These are phyloP conservation scores for Ceratocystis variospora DNA, from an alignment of 2,329 filamentous ascomycete genomes.

Conservation along the genomic window DNA sequence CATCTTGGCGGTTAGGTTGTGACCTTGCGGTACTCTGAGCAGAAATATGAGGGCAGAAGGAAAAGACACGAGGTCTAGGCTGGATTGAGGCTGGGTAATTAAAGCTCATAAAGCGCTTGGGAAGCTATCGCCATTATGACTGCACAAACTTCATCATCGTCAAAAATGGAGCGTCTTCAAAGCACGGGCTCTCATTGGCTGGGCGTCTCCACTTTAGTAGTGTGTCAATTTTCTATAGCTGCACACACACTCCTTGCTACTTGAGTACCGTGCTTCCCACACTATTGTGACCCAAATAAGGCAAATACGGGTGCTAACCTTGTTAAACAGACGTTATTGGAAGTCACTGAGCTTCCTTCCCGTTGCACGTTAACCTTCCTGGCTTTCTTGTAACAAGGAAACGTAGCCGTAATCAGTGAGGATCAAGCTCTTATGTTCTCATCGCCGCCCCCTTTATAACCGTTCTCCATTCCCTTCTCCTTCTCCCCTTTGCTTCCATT, in stretches of 20 bases:
- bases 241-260: background rate
- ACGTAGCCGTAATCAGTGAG: constrained; percentile 17
- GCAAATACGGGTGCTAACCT: background rate
- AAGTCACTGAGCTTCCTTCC: background rate
- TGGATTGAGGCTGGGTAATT: background rate
- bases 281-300: too few species aligned
- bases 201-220: background rate
- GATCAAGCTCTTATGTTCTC: constrained; percentile 7
- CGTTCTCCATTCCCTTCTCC: constrained; percentile 16
- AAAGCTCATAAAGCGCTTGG: background rate
- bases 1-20: constrained; percentile 13
- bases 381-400: constrained; percentile 4
- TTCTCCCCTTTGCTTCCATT: background rate
- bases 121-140: background rate
- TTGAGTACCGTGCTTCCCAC: background rate
- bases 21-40: constrained; percentile 8
- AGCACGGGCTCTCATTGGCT: constrained; percentile 6
- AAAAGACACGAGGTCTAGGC: background rate
- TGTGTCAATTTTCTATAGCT: background rate
- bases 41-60: background rate
- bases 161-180: background rate
- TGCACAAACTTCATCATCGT: constrained; percentile 9
- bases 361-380: background rate
- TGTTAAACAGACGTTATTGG: background rate
- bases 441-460: constrained; percentile 15